Base-by-base conservation (phyloP, 2,329 filamentous ascomycete genomes). In the Clonostachys solani region DNA sequence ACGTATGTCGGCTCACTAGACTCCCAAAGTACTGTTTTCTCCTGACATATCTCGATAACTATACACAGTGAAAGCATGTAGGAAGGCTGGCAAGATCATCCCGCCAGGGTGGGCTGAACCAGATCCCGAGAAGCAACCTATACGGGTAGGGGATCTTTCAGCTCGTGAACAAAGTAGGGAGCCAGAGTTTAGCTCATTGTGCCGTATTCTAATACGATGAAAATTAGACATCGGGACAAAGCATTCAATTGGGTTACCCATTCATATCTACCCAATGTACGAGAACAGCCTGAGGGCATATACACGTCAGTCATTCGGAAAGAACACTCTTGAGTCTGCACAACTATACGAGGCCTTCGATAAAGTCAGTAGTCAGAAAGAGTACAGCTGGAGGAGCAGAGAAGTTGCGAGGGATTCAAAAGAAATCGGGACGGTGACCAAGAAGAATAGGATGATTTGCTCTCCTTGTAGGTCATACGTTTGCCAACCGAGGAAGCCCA, bases 241-340 rank as follows among this genome's bases (percentile, higher is more conserved):
- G 3, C 83, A 87, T 54, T 68, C 67, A 3, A 75, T 87, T 12
- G 82, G 83, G 0, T 69, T 78, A 1, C 83, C 84, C 0, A 83
- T 86, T 12, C 83, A 87, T 33, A 69, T 87, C 0, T 87, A 87
- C 54, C 82, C 84, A 1, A 57, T 87, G 0, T 87, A 84, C 54
- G 84, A 87, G 53, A 85, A 84, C 51, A 79, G 65, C 0, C 81
- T 83, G 46, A 72, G 83, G 33, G 81, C 81, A 1, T 67, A 78
- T 51, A 68, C 73, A 2, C 59, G 65, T 1, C 83, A 87, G 54
- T 73, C 75, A 2, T 60, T 78, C 1, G 46, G 60, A 18, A 73
- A 78, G 5, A 87, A 86, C 46, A 68, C 81, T 47, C 54, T 67
- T 7, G 83, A 87, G 56, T 84, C 80, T 1, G 75, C 79, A 1